Conservation (phyloP, 2,329 filamentous ascomycete genomes). For the Blastomyces parvus region DNA sequence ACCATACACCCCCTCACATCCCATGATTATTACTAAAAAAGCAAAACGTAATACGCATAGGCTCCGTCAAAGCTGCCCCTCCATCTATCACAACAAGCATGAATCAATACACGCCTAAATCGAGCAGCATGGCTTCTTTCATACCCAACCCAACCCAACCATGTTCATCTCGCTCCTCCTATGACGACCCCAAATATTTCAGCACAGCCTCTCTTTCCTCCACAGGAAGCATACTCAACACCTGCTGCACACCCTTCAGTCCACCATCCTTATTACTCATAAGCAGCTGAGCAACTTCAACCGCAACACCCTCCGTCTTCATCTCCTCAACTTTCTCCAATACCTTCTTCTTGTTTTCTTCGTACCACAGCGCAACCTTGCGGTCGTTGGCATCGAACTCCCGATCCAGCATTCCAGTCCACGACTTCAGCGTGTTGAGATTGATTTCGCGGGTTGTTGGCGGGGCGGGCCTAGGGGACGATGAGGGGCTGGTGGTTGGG, state of each 20-base stretch:
- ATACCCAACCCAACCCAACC: not conserved
- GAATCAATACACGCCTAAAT: not conserved
- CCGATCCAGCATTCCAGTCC: slow-evolving; percentile 59
- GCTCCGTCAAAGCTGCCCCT: not conserved
- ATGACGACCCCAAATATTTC: slow-evolving; percentile 38
- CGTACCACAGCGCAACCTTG: slow-evolving; percentile 87
- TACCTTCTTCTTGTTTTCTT: slow-evolving; percentile 79
- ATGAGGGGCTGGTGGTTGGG: slow-evolving; percentile 26
- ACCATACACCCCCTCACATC: not conserved
- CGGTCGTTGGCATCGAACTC: slow-evolving; percentile 72
- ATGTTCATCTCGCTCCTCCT: slow-evolving; percentile 9
- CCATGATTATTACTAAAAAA: not conserved
- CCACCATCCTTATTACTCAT: slow-evolving; percentile 57
- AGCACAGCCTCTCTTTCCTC: slow-evolving; percentile 80
- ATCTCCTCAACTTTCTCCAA: slow-evolving; percentile 75
- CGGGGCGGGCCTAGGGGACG: slow-evolving; percentile 16
- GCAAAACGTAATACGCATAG: not conserved
- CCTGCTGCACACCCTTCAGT: slow-evolving; percentile 76
- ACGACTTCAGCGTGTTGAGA: slow-evolving; percentile 68
- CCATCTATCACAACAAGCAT: not conserved
- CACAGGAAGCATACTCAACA: slow-evolving; percentile 77
- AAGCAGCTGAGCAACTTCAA: slow-evolving; percentile 60
- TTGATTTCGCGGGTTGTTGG: slow-evolving; percentile 53
- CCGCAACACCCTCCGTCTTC: slow-evolving; percentile 63
- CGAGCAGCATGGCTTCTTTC: not conserved